phyloP scores from a whole-genome alignment of 495 filamentous ascomycete species.

The Schizothecium vesticola region DNA sequence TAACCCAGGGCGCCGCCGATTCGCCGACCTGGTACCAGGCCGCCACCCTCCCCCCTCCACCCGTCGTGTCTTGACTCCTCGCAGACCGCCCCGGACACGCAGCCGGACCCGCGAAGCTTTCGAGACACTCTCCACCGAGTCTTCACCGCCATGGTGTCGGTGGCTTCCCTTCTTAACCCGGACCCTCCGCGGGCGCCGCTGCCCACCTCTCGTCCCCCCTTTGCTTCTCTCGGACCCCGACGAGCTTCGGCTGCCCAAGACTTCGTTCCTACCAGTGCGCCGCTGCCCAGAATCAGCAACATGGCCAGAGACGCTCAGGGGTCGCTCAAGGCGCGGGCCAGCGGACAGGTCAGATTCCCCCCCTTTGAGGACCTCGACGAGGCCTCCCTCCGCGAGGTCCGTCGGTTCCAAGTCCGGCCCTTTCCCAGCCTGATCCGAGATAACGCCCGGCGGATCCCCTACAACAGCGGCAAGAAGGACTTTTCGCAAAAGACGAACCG shows the following conservation, averaged over 20 bases:
- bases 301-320: conserved; percentile 57
- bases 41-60: conserved; percentile 10
- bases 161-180: conserved; percentile 60
- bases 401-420: conserved; percentile 59
- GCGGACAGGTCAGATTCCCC: conserved; percentile 59
- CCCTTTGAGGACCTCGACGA: conserved; percentile 61
- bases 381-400: conserved; percentile 48
- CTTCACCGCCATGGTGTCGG: conserved; percentile 45
- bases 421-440: conserved; percentile 58
- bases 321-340: conserved; percentile 51
- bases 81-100: not conserved
- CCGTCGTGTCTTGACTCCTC: not conserved
- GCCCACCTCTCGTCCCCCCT: conserved; percentile 13
- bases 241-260: conserved; percentile 23
- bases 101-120: conserved; percentile 17
- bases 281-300: conserved; percentile 26
- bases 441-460: conserved; percentile 76
- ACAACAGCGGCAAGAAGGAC: conserved; percentile 85
- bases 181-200: conserved; percentile 35
- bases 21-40: not conserved
- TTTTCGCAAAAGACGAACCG: conserved; percentile 80
- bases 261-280: conserved; percentile 21
- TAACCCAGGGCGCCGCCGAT: conserved; percentile 12
- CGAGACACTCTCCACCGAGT: conserved; percentile 19
- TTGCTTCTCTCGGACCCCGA: conserved; percentile 21